Conservation (phyloP, 139 green algal species). For the Eudorina sp. region DNA sequence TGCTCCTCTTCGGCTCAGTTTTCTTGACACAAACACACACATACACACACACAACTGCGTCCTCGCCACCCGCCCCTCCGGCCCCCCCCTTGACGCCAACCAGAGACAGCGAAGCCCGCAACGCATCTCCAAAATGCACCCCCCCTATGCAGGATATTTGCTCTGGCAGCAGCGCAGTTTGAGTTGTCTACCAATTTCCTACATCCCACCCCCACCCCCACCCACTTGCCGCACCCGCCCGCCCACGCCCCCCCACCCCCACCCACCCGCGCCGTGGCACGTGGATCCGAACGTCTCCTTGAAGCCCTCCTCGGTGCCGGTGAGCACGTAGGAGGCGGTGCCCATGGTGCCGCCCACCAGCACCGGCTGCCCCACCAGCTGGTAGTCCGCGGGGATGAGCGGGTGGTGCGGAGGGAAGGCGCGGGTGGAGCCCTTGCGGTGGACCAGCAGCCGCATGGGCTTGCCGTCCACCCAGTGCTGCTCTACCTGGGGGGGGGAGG, state of each 20-base stretch:
- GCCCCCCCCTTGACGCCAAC: no score
- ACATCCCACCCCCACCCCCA: neutral
- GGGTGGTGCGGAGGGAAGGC: slow-evolving; percentile 93
- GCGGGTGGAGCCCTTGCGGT: slow-evolving; percentile 91
- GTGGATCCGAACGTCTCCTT: slow-evolving; percentile 60
- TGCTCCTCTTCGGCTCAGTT: no score
- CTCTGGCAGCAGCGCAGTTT: no score
- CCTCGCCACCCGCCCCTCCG: no score
- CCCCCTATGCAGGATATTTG: neutral
- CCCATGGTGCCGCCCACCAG: slow-evolving; percentile 95
- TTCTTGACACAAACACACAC: no score
- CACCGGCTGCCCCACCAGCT: slow-evolving; percentile 90
- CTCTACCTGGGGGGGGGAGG: slow-evolving; percentile 74
- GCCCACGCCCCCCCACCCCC: neutral
- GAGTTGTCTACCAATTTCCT: neutral
- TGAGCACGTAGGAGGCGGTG: slow-evolving; percentile 93
- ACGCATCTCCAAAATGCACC: no score
- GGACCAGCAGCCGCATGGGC: slow-evolving; percentile 86
- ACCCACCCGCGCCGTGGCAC: slow-evolving; percentile 62
- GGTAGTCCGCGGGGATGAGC: slow-evolving; percentile 90
- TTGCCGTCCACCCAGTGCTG: slow-evolving; percentile 88
- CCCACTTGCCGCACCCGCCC: neutral
- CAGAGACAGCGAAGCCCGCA: no score
- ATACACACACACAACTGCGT: no score
- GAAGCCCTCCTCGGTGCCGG: slow-evolving; percentile 49